Conservation (phyloP, 2,329 filamentous ascomycete species). For the Arthrinium phaeospermum region DNA sequence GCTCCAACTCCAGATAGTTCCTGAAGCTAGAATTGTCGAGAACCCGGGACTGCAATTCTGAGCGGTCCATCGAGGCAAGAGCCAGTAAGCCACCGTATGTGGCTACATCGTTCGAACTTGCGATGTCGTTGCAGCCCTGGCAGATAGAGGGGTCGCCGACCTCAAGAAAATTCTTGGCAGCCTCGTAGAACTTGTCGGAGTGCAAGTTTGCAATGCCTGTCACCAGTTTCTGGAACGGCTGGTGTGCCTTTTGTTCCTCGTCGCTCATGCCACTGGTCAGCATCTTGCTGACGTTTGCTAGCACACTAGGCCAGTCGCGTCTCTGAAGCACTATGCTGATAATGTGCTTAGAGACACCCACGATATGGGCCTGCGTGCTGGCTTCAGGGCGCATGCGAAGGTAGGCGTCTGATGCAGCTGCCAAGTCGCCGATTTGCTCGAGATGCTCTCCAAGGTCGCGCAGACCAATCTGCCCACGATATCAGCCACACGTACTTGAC, state of each 20-base stretch:
- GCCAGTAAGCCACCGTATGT: conserved; percentile 91
- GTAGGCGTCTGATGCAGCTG: conserved; percentile 77
- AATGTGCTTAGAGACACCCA: conserved; percentile 81
- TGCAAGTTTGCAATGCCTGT: conserved; percentile 57
- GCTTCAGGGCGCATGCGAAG: conserved; percentile 89
- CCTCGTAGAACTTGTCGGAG: conserved; percentile 58
- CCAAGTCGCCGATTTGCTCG: conserved; percentile 77
- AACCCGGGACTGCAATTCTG: conserved; percentile 74
- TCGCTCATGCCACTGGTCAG: conserved; percentile 50
- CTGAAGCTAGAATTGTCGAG: conserved; percentile 84
- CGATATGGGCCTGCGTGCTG: conserved; percentile 80
- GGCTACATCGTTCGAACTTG: conserved; percentile 86
- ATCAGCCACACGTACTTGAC: background rate
- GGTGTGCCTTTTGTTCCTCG: conserved; percentile 53
- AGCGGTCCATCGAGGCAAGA: conserved; percentile 85
- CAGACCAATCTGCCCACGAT: conserved; percentile 76
- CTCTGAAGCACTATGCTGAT: conserved; percentile 78
- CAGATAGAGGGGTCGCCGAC: conserved; percentile 58
- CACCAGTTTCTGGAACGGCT: conserved; percentile 59
- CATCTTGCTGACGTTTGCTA: conserved; percentile 68
- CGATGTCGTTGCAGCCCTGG: conserved; percentile 70
- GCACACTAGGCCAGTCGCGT: conserved; percentile 75
- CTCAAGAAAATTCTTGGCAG: conserved; percentile 73
- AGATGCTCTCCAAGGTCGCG: conserved; percentile 89
- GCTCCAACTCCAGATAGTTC: conserved; percentile 87